Conservation (phyloP, 306 rosid species). For the Cucurbita argyrosperma region DNA sequence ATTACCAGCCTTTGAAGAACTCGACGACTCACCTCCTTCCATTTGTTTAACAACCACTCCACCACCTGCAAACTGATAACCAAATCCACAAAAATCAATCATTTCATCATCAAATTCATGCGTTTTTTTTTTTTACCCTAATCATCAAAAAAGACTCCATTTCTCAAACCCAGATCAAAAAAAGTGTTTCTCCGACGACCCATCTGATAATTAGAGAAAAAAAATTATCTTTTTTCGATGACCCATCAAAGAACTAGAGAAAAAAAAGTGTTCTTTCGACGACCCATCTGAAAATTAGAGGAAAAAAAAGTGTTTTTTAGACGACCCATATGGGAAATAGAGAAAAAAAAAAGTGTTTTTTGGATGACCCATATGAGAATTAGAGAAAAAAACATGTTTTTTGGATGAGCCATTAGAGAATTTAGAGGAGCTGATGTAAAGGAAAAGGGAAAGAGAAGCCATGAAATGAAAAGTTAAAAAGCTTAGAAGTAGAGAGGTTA, state of each 20-base stretch:
- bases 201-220: neutral
- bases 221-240: too few relatives aligned
- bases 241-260: neutral
- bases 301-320: neutral
- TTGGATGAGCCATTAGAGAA: too few relatives aligned
- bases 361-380: neutral
- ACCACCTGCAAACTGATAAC: slow-evolving; percentile 4
- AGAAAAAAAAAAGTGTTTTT: neutral
- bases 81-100: neutral
- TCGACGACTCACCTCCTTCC: slow-evolving; percentile 12
- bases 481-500: neutral
- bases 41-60: slow-evolving; percentile 19
- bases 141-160: too few relatives aligned
- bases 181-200: neutral
- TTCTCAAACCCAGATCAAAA: neutral
- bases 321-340: neutral
- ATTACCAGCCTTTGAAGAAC: slow-evolving; percentile 12
- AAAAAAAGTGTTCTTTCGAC: too few relatives aligned
- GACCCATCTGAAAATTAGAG: neutral
- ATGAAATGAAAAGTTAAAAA: neutral
- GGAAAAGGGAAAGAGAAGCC: neutral
- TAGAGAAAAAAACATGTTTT: neutral
- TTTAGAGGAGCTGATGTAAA: too few relatives aligned
- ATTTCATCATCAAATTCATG: too few relatives aligned
- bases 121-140: too few relatives aligned